Evolutionary conservation across 257 asterid genomes (phyloP).

Genomic region (Asclepias syriaca): DNA sequence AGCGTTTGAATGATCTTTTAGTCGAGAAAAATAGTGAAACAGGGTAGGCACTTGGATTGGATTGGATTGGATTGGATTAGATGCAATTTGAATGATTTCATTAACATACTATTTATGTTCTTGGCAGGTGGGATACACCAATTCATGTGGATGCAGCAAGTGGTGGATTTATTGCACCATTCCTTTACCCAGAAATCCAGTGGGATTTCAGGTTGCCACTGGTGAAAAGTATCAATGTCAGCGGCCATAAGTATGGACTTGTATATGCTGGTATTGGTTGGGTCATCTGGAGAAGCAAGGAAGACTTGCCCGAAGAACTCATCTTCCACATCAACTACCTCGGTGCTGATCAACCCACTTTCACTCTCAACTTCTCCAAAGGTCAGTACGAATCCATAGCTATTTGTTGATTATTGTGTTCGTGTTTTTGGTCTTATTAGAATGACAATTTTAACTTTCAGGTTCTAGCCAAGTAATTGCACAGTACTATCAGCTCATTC

Average conservation of each 20-base stretch:
- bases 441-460: conserved; percentile 17
- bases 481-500: conserved; percentile 81
- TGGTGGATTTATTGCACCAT: conserved; percentile 95
- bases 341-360: conserved; percentile 95
- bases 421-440: too few relatives aligned
- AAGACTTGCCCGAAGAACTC: conserved; percentile 77
- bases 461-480: conserved; percentile 92
- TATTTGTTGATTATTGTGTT: too few relatives aligned
- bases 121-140: conserved; percentile 82
- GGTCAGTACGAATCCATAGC: conserved; percentile 26
- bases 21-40: conserved; percentile 59
- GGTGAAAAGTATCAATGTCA: conserved; percentile 86
- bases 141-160: conserved; percentile 96
- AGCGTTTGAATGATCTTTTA: conserved; percentile 66
- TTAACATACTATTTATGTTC: not conserved
- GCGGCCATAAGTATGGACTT: conserved; percentile 94
- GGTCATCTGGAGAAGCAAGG: conserved; percentile 83
- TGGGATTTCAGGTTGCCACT: conserved; percentile 87
- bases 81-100: not conserved
- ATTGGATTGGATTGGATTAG: too few relatives aligned
- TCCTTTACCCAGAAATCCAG: conserved; percentile 75
- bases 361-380: conserved; percentile 91
- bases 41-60: conserved; percentile 34
- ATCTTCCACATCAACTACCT: conserved; percentile 88
- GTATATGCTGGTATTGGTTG: conserved; percentile 96